Evolutionary conservation across 306 rosid genomes (phyloP).

Genomic region (Malus orientalis): DNA sequence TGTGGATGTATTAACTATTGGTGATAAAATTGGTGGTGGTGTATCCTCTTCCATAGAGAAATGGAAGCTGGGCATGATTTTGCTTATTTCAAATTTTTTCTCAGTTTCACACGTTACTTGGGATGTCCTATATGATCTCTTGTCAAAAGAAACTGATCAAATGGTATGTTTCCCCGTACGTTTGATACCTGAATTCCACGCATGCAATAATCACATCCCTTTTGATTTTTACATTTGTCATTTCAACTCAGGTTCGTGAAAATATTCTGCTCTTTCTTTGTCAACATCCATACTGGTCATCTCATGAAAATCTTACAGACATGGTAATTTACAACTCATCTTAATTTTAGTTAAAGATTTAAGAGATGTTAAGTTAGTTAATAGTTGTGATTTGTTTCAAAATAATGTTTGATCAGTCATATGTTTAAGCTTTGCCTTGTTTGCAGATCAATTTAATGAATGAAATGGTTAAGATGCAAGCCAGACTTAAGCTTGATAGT

Average conservation of each 20-base stretch:
- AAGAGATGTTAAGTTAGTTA: neutral
- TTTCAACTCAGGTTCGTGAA: constrained; percentile 54
- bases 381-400: neutral
- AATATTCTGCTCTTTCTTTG: constrained; percentile 56
- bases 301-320: constrained; percentile 44
- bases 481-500: constrained; percentile 53
- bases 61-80: constrained; percentile 67
- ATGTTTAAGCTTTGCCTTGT: constrained; percentile 9
- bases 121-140: constrained; percentile 55
- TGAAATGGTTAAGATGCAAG: constrained; percentile 42
- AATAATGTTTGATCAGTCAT: neutral
- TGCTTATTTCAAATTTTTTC: constrained; percentile 58
- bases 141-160: constrained; percentile 57
- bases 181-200: constrained; percentile 7
- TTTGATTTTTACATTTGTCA: constrained; percentile 4
- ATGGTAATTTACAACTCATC: constrained; percentile 36
- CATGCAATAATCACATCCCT: neutral
- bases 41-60: constrained; percentile 38
- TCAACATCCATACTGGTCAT: constrained; percentile 64
- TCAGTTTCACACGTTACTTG: constrained; percentile 55
- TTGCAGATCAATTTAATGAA: constrained; percentile 55
- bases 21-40: constrained; percentile 27
- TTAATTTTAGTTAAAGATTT: neutral
- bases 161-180: constrained; percentile 38
- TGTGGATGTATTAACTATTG: constrained; percentile 33